Percentiles rank a stretch among this genome's conserved stretches.
Evolutionary conservation across 805 yeast species (phyloP).

Genomic region (Priceomyces fermenticarens): DNA sequence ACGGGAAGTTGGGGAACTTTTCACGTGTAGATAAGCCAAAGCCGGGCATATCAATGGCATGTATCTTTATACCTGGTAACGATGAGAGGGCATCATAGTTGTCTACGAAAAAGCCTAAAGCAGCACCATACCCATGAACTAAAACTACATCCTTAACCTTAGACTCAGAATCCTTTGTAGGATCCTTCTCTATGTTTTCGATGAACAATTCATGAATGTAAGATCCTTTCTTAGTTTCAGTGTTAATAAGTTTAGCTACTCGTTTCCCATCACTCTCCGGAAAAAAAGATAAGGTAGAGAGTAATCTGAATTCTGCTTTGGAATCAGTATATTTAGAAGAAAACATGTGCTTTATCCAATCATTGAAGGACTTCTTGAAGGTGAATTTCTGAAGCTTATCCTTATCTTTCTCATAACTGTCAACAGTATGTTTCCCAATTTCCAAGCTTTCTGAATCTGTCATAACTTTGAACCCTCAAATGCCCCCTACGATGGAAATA

Average conservation of each 20-base stretch:
- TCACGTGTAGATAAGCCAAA: slow-evolving; percentile 70
- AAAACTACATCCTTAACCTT: slow-evolving; percentile 55
- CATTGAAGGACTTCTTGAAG: slow-evolving; percentile 18
- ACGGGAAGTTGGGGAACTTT: slow-evolving; percentile 29
- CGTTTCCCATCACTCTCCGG: slow-evolving; percentile 52
- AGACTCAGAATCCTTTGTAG: not conserved
- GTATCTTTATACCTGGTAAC: slow-evolving; percentile 55
- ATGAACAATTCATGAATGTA: slow-evolving; percentile 77
- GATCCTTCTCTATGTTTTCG: slow-evolving; percentile 34
- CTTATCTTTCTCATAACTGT: not conserved
- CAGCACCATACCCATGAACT: slow-evolving; percentile 93
- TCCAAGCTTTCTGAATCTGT: no score
- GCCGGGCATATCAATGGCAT: slow-evolving; percentile 70
- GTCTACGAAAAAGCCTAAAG: slow-evolving; percentile 75
- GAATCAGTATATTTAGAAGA: slow-evolving; percentile 17
- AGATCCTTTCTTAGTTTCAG: slow-evolving; percentile 52
- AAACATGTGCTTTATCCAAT: slow-evolving; percentile 30
- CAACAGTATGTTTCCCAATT: not conserved
- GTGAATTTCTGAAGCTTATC: slow-evolving; percentile 11
- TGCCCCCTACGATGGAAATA: no score
- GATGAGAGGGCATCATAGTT: slow-evolving; percentile 52
- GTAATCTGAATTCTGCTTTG: slow-evolving; percentile 37
- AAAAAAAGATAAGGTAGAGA: slow-evolving; percentile 57
- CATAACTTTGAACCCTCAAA: no score
- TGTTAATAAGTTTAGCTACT: slow-evolving; percentile 46